phyloP scores from a whole-genome alignment of 768 basidiomycete species.

The Amanita subjunquillea region DNA sequence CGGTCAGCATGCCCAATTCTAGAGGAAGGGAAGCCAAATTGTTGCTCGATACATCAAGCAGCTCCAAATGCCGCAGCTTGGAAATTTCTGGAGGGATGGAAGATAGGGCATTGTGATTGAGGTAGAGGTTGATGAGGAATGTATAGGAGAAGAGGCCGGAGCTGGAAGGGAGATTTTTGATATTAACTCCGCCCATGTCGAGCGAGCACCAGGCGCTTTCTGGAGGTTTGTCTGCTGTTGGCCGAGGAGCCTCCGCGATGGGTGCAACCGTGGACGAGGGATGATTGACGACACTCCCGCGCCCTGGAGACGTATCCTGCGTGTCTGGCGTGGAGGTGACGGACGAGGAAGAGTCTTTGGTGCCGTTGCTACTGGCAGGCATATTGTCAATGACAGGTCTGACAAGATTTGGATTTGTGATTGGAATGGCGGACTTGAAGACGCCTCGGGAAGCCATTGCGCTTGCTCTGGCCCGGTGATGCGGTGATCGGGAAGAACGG shows the following conservation, averaged over 20 bases:
- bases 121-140: slow-evolving; percentile 91
- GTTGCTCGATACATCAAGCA: slow-evolving; percentile 91
- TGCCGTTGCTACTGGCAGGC: slow-evolving; percentile 1
- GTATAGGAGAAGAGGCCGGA: slow-evolving; percentile 77
- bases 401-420: slow-evolving; percentile 78
- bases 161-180: slow-evolving; percentile 78
- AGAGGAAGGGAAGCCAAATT: slow-evolving; percentile 66
- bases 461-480: slow-evolving; percentile 92
- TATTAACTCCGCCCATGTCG: slow-evolving; percentile 92
- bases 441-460: slow-evolving; percentile 87
- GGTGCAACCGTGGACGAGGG: slow-evolving; percentile 74
- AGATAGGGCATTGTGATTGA: slow-evolving; percentile 87
- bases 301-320: slow-evolving; percentile 16
- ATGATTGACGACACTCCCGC: slow-evolving; percentile 34
- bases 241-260: slow-evolving; percentile 54
- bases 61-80: slow-evolving; percentile 73
- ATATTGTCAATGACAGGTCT: slow-evolving; percentile 30
- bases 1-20: slow-evolving; percentile 85
- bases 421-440: slow-evolving; percentile 81
- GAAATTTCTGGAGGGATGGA: slow-evolving; percentile 76
- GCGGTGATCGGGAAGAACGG: slow-evolving; percentile 77
- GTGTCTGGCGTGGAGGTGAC: slow-evolving; percentile 11
- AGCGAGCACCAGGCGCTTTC: slow-evolving; percentile 82
- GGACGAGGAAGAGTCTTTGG: slow-evolving; percentile 17
- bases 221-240: slow-evolving; percentile 52